Percentiles rank a stretch among this genome's conserved stretches.
These are phyloP conservation scores for Ramularia collo-cygni DNA, from an alignment of 2,329 filamentous ascomycete genomes.

Conservation along the genomic window DNA sequence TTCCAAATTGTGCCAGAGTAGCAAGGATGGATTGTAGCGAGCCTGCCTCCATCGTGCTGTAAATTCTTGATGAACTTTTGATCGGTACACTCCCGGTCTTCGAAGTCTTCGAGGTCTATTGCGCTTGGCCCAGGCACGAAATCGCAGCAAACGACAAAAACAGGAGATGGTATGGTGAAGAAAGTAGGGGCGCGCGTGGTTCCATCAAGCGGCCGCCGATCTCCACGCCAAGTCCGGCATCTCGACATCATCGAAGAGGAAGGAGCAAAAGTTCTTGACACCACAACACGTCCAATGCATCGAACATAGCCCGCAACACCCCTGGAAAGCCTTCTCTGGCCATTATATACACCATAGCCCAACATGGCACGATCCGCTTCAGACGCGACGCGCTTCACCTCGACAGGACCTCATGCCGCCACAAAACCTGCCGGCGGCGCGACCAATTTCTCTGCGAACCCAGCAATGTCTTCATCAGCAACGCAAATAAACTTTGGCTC, in stretches of 20 bases:
- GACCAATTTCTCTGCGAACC: conserved; percentile 30
- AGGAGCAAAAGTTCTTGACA: conserved; percentile 3
- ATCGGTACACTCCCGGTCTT: too few species aligned
- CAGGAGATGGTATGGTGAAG: conserved; percentile 2
- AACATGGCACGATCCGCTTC: conserved; percentile 60
- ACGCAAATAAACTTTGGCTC: conserved; percentile 23
- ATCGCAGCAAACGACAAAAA: conserved; percentile 1
- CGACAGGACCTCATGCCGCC: conserved; percentile 62
- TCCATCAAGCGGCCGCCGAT: too few species aligned
- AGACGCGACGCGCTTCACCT: conserved; percentile 73
- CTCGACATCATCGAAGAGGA: conserved; percentile 4
- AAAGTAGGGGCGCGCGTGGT: too few species aligned
- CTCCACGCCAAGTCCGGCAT: neutral
- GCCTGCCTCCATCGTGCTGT: conserved; percentile 18
- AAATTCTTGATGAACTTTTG: too few species aligned
- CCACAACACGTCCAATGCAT: conserved; percentile 9
- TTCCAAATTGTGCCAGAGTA: conserved; percentile 25
- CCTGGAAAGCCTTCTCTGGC: neutral
- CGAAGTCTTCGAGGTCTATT: too few species aligned
- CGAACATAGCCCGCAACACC: neutral
- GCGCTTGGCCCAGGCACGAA: conserved; percentile 1
- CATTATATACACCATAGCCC: neutral
- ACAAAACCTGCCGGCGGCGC: conserved; percentile 47
- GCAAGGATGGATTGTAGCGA: conserved; percentile 29
- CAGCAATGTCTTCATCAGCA: conserved; percentile 15